phyloP scores from a whole-genome alignment of 108 stramenopile species.

The Fistulifera solaris region DNA sequence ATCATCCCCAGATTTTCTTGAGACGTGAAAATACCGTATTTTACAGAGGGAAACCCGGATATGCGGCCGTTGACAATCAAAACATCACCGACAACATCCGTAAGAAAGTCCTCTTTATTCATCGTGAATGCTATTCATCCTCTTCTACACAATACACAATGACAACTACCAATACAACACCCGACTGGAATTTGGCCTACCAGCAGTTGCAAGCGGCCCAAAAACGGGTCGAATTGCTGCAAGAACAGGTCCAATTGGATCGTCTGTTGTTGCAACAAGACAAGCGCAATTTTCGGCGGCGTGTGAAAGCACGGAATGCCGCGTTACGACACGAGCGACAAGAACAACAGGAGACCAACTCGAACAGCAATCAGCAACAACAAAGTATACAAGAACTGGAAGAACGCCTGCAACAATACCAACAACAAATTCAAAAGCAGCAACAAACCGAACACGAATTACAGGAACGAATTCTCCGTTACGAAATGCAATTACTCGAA shows the following conservation, averaged over 20 bases:
- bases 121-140: too few species aligned
- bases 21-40: too few species aligned
- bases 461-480: neutral
- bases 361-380: neutral
- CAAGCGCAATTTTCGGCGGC: conserved; percentile 7
- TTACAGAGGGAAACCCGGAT: too few species aligned
- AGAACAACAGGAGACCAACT: neutral
- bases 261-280: conserved; percentile 11
- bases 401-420: neutral
- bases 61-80: too few species aligned
- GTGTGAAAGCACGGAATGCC: conserved; percentile 6
- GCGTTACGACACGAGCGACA: neutral
- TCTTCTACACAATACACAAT: too few species aligned
- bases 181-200: conserved; percentile 2
- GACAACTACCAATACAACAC: too few species aligned
- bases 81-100: too few species aligned
- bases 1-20: too few species aligned
- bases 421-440: conserved; percentile 8
- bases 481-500: conserved; percentile 5
- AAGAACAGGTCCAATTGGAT: conserved; percentile 11
- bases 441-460: conserved; percentile 2
- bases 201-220: conserved; percentile 6
- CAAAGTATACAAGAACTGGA: conserved; percentile 3
- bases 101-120: too few species aligned
- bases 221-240: conserved; percentile 6